Base-by-base conservation (phyloP, 352 stramenopile genomes). In the Globisporangium abappressorium region DNA sequence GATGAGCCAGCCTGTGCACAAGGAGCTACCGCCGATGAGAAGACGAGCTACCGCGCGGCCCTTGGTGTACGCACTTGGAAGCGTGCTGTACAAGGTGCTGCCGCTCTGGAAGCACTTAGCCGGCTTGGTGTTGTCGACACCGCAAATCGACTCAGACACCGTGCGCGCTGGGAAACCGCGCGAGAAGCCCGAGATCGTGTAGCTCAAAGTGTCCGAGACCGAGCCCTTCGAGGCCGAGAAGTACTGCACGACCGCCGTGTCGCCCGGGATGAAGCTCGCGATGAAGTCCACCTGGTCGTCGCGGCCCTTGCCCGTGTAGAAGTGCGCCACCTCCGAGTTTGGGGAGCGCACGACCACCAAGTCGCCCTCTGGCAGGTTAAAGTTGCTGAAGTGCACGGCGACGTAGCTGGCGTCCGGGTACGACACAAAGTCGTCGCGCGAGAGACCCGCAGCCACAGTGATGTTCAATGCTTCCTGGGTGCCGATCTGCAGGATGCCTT, bases 1-100 rank as follows among this genome's bases (percentile, higher is more conserved):
- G 41, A 56, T 68, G 20, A 92, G 80, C 76, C 81, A 92, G 11
- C 84, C 84, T 2, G 84, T 91, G 65, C 84, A 92, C 20, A 54
- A 24, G 2, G 46, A 54, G 5, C 15, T 54, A 5, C 20, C 15
- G 46, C 46, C 46, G 36, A 54, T 54, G 15, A 54, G 46, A n/a
- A 54, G 15, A 8, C 46, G 55, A 85, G 38, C 47, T 66, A 74
- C 5, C 71, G 36, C 36, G 36, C 36, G 36, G 11, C 36, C 36
- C 36, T 41, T 41, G 36, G 36, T 41, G 36, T 41, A 41, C 36
- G 36, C 36, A 3, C 36, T 41, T 3, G 36, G 36, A 1, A 41
- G 36, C 12, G 46, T 26, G 46, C 20, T 26, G 20, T 26, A 54
- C 18, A 54, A 24, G 11, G 24, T 38, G 54, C 30, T 36, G 9